These are phyloP conservation scores for Alternaria sp. DNA, from an alignment of 2,329 filamentous ascomycete species.

Conservation along the genomic window DNA sequence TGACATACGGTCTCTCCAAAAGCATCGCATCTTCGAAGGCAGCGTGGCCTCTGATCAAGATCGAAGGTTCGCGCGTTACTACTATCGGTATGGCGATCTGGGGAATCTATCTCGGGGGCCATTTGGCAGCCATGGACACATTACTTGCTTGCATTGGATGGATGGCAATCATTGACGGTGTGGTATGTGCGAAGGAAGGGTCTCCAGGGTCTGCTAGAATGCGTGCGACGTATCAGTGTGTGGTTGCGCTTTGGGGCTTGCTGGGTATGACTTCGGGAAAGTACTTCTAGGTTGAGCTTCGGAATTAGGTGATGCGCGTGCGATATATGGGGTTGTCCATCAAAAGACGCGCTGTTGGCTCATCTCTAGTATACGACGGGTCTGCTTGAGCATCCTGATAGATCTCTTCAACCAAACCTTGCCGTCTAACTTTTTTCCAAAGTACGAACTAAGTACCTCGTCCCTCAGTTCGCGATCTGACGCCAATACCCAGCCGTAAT, in stretches of 20 bases:
- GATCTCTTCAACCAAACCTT: neutral
- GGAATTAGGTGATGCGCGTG: neutral
- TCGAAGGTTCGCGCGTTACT: neutral
- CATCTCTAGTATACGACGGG: neutral
- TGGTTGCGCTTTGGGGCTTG: conserved; percentile 24
- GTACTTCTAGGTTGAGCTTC: conserved; percentile 11
- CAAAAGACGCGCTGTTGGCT: neutral
- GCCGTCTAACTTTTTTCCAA: neutral
- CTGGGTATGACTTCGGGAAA: conserved; percentile 26
- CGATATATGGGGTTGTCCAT: neutral
- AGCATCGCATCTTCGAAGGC: neutral
- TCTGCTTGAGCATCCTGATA: neutral
- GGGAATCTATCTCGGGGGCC: conserved; percentile 20
- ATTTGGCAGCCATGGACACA: conserved; percentile 27
- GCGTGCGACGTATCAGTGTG: conserved; percentile 9
- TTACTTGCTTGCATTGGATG: conserved; percentile 21
- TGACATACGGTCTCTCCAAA: neutral
- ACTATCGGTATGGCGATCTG: neutral
- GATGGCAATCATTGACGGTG: conserved; percentile 22
- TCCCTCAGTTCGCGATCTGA: conserved; percentile 1
- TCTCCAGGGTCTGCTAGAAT: conserved; percentile 13
- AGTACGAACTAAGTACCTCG: neutral
- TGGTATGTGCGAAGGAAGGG: conserved; percentile 21
- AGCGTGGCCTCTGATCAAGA: neutral
- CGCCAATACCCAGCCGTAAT: conserved; percentile 16